A percentile compares a stretch with the other conserved stretches of the same genome.
These are phyloP conservation scores for Vitis hybrid DNA, from an alignment of 177 flowering plant species.

Conservation along the genomic window DNA sequence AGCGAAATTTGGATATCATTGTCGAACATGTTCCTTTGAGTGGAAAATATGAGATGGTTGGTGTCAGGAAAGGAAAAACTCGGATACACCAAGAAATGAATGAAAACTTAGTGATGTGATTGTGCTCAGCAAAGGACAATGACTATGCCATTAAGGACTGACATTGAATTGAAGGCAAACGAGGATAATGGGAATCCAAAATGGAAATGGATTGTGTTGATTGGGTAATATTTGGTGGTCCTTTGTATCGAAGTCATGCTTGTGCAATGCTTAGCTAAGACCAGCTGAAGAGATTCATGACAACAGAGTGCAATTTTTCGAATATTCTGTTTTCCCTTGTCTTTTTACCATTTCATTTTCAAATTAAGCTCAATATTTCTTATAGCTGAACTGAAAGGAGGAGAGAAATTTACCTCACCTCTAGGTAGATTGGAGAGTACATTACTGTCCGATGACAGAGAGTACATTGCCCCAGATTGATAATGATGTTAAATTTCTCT, in stretches of 20 bases:
- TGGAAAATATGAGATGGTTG: too few relatives aligned
- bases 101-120: too few relatives aligned
- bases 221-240: background rate
- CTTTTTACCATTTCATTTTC: background rate
- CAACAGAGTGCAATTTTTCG: background rate
- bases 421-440: background rate
- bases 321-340: background rate
- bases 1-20: too few relatives aligned
- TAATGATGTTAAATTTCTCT: background rate
- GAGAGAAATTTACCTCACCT: background rate
- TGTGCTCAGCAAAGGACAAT: too few relatives aligned
- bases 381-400: background rate
- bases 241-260: background rate
- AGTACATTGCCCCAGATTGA: background rate
- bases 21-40: too few relatives aligned
- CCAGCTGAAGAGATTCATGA: background rate
- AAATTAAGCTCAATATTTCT: background rate
- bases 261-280: background rate
- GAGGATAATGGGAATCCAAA: background rate
- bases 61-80: too few relatives aligned
- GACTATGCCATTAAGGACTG: too few relatives aligned
- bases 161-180: background rate
- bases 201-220: background rate
- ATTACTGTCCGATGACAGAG: background rate
- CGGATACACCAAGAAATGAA: too few relatives aligned